Evolutionary conservation across 352 stramenopile genomes (phyloP).

Genomic region (Phytophthora pistaciae): DNA sequence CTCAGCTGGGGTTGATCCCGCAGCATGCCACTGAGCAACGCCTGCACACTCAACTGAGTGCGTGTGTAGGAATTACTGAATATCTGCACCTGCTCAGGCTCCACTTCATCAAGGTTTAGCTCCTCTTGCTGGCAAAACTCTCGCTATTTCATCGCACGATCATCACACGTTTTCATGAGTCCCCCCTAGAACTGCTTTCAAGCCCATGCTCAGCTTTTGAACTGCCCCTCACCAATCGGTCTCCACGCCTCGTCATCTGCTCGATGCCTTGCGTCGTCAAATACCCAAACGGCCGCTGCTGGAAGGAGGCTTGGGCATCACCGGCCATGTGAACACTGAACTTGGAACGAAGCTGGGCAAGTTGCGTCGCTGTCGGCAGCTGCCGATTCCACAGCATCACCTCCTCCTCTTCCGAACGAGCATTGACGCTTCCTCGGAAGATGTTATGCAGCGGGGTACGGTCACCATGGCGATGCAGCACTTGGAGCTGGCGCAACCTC

Average conservation of each 20-base stretch:
- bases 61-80: slow-evolving; percentile 80
- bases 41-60: slow-evolving; percentile 83
- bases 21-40: slow-evolving; percentile 64
- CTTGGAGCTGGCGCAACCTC: slow-evolving; percentile 77
- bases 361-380: slow-evolving; percentile 50
- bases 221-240: slow-evolving; percentile 45
- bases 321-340: slow-evolving; percentile 33
- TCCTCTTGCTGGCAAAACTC: slow-evolving; percentile 52
- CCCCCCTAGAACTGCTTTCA: not conserved
- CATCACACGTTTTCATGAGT: slow-evolving; percentile 10
- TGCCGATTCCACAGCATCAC: slow-evolving; percentile 49
- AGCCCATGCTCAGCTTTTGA: not conserved
- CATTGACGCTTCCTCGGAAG: slow-evolving; percentile 43
- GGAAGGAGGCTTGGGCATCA: slow-evolving; percentile 39
- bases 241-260: slow-evolving; percentile 71
- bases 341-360: slow-evolving; percentile 43
- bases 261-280: slow-evolving; percentile 70
- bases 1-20: slow-evolving; percentile 40
- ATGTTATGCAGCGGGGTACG: slow-evolving; percentile 82
- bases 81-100: slow-evolving; percentile 52
- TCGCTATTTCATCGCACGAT: slow-evolving; percentile 27
- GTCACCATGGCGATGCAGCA: slow-evolving; percentile 85
- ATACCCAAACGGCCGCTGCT: slow-evolving; percentile 74
- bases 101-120: slow-evolving; percentile 50
- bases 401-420: slow-evolving; percentile 48